Conservation (phyloP, 805 yeast species). For the Saccharomycopsis synnaedendra region DNA sequence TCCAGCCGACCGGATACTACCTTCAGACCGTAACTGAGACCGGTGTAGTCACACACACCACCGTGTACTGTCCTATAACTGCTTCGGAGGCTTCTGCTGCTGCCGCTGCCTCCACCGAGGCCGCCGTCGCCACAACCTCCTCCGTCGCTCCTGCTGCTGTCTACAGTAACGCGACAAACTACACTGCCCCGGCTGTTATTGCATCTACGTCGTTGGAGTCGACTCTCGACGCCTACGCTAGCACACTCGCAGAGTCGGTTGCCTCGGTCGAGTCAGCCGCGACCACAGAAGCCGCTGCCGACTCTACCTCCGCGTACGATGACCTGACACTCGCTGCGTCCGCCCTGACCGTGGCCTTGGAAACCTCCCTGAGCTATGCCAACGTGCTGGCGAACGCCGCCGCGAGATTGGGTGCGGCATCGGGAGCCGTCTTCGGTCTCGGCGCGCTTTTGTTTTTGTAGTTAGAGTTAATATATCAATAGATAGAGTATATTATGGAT, state of each 20-base stretch:
- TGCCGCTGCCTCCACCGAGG: background rate
- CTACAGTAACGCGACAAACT: background rate
- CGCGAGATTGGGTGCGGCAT: background rate
- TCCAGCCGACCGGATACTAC: slow-evolving; percentile 14
- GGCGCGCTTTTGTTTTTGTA: background rate
- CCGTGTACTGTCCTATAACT: slow-evolving; percentile 16
- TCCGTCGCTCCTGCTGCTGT: background rate
- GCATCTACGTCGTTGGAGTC: background rate
- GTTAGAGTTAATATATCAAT: background rate
- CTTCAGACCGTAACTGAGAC: slow-evolving; percentile 10
- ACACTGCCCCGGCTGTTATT: background rate
- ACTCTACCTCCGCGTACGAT: background rate
- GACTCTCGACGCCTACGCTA: slow-evolving; percentile 3
- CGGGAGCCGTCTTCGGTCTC: background rate
- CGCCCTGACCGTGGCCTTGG: background rate
- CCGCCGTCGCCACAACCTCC: background rate
- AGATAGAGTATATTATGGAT: no score
- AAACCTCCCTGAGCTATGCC: background rate
- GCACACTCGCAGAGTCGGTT: background rate
- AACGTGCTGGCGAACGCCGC: background rate
- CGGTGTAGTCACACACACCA: slow-evolving; percentile 14
- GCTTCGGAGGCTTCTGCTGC: slow-evolving; percentile 1
- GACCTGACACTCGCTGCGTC: background rate
- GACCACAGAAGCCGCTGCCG: slow-evolving; percentile 1
- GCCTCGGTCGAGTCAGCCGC: background rate